A percentile compares a stretch with the other conserved stretches of the same genome.
phyloP scores from a whole-genome alignment of 495 filamentous ascomycete species.

The Penicillium lividum region DNA sequence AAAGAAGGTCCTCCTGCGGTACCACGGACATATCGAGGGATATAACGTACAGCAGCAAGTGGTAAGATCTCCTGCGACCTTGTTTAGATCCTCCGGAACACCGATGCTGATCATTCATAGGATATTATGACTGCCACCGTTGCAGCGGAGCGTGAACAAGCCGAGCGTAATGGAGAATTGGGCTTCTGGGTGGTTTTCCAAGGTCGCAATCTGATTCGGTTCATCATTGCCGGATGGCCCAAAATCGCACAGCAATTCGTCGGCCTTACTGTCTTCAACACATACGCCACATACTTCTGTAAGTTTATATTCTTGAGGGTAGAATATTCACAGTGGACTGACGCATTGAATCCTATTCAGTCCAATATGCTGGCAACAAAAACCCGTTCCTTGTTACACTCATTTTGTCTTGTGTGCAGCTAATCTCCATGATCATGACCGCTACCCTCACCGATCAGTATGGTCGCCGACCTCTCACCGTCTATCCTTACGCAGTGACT shows the following conservation, averaged over 20 bases:
- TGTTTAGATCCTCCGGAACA: neutral
- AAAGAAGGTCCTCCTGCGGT: constrained; percentile 23
- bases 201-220: constrained; percentile 41
- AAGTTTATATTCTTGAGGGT: constrained; percentile 4
- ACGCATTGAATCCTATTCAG: constrained; percentile 4
- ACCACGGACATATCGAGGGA: constrained; percentile 31
- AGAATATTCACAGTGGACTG: neutral
- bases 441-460: constrained; percentile 34
- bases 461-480: constrained; percentile 41
- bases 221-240: constrained; percentile 43
- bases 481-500: constrained; percentile 42
- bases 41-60: constrained; percentile 38
- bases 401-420: constrained; percentile 43
- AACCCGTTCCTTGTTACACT: constrained; percentile 45
- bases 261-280: constrained; percentile 43
- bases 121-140: constrained; percentile 35
- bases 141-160: constrained; percentile 30
- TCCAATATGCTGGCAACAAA: constrained; percentile 43
- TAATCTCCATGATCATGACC: constrained; percentile 39
- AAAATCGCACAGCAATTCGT: constrained; percentile 47
- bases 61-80: constrained; percentile 13
- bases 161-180: constrained; percentile 30
- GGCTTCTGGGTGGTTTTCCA: constrained; percentile 37
- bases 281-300: constrained; percentile 47
- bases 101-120: constrained; percentile 12